These are phyloP conservation scores for Botrytis fabae DNA, from an alignment of 2,329 filamentous ascomycete genomes.

Conservation along the genomic window DNA sequence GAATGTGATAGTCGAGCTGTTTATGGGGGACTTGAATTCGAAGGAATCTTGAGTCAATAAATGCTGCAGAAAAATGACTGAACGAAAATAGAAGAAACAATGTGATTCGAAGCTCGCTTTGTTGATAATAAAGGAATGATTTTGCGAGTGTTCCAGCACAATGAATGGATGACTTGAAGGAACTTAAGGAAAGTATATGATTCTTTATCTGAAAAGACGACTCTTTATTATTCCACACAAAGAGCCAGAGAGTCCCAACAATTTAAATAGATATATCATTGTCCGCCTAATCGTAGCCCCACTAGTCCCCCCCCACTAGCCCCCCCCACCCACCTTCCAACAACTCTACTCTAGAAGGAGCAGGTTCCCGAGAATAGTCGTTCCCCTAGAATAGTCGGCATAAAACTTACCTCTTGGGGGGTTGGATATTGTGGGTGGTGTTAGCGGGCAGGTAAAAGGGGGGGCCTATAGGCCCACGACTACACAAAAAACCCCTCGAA, in stretches of 20 bases:
- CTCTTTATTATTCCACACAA: not conserved
- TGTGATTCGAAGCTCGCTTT: not conserved
- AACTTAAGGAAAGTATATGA: not conserved
- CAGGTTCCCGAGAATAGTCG: no score
- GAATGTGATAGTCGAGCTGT: not conserved
- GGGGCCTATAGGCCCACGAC: no score
- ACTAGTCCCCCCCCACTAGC: no score
- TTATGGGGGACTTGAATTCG: not conserved
- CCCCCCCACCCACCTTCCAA: no score
- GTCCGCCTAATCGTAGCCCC: no score
- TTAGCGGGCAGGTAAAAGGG: no score
- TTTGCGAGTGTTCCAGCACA: not conserved
- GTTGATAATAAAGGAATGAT: not conserved
- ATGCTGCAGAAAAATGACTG: not conserved
- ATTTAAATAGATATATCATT: not conserved
- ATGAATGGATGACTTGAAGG: not conserved
- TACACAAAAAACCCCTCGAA: not conserved
- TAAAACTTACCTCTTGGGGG: no score
- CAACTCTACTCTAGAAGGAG: no score
- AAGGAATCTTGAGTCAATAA: not conserved
- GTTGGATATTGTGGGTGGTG: no score
- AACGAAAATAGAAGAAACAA: slow-evolving; percentile 3
- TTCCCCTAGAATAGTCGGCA: no score
- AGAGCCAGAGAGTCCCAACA: no score
- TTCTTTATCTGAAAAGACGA: not conserved